A percentile compares a stretch with the other conserved stretches of the same genome.
Evolutionary conservation across 768 basidiomycete genomes (phyloP).

Genomic region (Amyloporia xantha): DNA sequence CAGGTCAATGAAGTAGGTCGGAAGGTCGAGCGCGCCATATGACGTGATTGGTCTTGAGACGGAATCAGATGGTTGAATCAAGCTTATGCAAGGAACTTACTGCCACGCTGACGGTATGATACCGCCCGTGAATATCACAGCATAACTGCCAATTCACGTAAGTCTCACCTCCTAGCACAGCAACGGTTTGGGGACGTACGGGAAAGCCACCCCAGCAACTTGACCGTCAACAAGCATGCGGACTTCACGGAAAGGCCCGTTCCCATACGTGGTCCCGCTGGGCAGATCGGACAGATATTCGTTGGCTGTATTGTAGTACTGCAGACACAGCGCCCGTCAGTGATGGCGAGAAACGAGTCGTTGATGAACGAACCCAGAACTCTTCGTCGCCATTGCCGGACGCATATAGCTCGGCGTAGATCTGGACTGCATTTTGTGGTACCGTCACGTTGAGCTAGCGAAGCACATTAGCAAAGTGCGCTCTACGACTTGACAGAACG

Average conservation of each 20-base stretch:
- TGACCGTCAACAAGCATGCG: slow-evolving; percentile 49
- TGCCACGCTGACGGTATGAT: slow-evolving; percentile 67
- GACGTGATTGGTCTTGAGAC: slow-evolving; percentile 57
- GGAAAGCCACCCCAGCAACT: slow-evolving; percentile 52
- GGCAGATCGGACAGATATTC: slow-evolving; percentile 53
- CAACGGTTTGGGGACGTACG: slow-evolving; percentile 28
- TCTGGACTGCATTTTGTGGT: slow-evolving; percentile 59
- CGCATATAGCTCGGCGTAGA: slow-evolving; percentile 67
- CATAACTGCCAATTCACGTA: slow-evolving; percentile 11
- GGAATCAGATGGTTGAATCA: neutral
- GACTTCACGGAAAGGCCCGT: slow-evolving; percentile 59
- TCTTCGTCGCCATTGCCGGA: slow-evolving; percentile 62
- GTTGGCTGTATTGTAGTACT: slow-evolving; percentile 68
- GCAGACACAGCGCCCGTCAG: neutral
- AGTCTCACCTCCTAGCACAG: neutral
- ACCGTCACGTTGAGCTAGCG: slow-evolving; percentile 58
- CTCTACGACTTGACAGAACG: neutral
- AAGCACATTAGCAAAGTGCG: neutral
- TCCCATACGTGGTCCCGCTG: slow-evolving; percentile 37
- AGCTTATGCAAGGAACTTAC: slow-evolving; percentile 25
- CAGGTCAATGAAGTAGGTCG: slow-evolving; percentile 71
- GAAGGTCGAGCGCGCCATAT: slow-evolving; percentile 71
- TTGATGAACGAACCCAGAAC: slow-evolving; percentile 55
- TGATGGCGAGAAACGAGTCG: neutral
- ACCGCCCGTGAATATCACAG: slow-evolving; percentile 65